These are phyloP conservation scores for Fusarium sp. DNA, from an alignment of 2,329 filamentous ascomycete species.

Conservation along the genomic window DNA sequence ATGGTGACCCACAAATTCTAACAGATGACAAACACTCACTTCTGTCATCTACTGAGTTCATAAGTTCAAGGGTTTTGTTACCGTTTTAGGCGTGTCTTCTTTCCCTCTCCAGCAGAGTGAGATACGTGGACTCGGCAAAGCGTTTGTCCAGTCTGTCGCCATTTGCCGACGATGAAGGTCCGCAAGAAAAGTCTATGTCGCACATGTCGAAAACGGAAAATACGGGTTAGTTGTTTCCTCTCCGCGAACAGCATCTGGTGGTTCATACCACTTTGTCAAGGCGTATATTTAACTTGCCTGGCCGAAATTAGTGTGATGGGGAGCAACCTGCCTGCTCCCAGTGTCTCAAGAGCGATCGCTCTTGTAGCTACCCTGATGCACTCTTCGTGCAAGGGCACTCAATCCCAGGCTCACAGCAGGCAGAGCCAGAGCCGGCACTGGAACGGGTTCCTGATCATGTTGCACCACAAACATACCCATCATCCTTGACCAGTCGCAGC, in stretches of 20 bases:
- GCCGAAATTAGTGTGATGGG: background rate
- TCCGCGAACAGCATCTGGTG: background rate
- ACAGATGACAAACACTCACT: background rate
- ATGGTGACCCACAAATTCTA: background rate
- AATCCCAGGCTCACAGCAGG: background rate
- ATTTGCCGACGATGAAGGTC: background rate
- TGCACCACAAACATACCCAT: background rate
- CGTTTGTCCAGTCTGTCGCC: fast-evolving
- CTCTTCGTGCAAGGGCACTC: background rate
- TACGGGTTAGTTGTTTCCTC: background rate
- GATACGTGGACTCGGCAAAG: background rate
- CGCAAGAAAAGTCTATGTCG: background rate
- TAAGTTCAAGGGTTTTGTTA: background rate
- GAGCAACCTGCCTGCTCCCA: background rate
- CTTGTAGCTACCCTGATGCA: background rate
- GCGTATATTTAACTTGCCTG: fast-evolving
- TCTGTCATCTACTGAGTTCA: background rate
- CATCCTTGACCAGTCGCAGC: background rate
- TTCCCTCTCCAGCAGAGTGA: background rate
- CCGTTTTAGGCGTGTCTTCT: background rate
- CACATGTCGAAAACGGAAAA: background rate
- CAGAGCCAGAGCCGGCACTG: background rate
- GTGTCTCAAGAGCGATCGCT: background rate
- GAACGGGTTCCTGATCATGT: background rate
- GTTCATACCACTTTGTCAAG: too few species aligned